These are phyloP conservation scores for Ramicandelaber brevisporus DNA, from an alignment of 192 early-diverging fungal genomes.

Conservation along the genomic window DNA sequence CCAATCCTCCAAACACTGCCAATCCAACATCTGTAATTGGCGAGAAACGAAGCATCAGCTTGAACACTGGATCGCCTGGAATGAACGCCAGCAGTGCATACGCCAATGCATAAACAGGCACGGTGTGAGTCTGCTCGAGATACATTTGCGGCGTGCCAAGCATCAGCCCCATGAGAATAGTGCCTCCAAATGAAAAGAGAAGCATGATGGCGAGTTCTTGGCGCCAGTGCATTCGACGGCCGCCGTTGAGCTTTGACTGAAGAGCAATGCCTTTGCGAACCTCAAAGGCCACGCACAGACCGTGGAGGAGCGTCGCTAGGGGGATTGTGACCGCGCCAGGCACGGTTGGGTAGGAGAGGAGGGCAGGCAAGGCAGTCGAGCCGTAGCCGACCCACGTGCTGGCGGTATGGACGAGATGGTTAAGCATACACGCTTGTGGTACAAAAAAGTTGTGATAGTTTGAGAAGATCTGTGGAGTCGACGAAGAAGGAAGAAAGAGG, in stretches of 20 bases:
- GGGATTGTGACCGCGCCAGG: too few species aligned
- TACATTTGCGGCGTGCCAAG: conserved; percentile 18
- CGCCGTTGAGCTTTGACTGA: conserved; percentile 6
- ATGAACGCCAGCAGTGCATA: conserved; percentile 12
- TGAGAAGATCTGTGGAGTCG: too few species aligned
- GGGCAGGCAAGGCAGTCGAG: too few species aligned
- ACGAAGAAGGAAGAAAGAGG: too few species aligned
- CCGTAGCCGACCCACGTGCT: too few species aligned
- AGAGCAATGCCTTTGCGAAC: conserved; percentile 21
- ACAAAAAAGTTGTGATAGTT: too few species aligned
- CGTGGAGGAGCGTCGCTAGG: too few species aligned
- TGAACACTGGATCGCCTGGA: conserved; percentile 16
- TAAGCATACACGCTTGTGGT: too few species aligned
- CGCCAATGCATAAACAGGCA: conserved; percentile 12
- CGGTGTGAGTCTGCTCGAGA: conserved; percentile 14
- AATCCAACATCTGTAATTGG: conserved; percentile 19
- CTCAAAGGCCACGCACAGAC: conserved; percentile 18
- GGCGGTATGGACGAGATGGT: too few species aligned
- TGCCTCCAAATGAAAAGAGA: conserved; percentile 21
- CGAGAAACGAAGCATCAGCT: conserved; percentile 8
- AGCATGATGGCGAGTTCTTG: conserved; percentile 21
- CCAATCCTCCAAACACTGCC: conserved; percentile 16
- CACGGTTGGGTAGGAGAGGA: too few species aligned
- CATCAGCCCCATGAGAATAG: conserved; percentile 16
- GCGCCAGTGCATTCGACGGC: conserved; percentile 9